Base-by-base conservation (phyloP, 1,139 yeast genomes). In the Geotrichum armillariae region DNA sequence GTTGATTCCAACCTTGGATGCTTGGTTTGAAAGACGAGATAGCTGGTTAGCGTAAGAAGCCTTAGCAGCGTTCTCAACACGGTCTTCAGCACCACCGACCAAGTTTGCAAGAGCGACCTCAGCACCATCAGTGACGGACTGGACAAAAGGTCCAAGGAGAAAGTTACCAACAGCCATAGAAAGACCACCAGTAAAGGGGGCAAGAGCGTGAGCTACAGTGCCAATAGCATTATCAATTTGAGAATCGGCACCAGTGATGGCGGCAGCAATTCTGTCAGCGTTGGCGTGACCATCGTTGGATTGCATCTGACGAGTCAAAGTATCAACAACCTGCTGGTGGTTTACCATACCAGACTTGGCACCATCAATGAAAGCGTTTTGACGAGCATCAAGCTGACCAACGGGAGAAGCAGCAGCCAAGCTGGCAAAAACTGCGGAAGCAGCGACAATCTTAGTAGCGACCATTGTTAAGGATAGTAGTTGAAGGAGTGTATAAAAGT, bases 121-220 rank as follows among this genome's bases (percentile, higher is more conserved):
- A 27, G 61, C 62, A 41, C 64, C 64, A 53, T 60, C 57, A 50
- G 64, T 60, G 25, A 60, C 52, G 16, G 62, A 53, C 54, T 61
- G 64, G 21, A 55, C 58, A 36, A 60, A 52, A 38, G 64, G 64
- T 12, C 64, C 64, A 7, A 59, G 54, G 9, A 60, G 46, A 31
- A 53, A 51, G 41, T 56, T 52, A 18, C 60, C 64, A 32, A 65
- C 54, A 4, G 57, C 61, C 42, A 51, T 56, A 20, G 60, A 52
- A 7, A 61, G 56, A 16, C 57, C 58, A 5, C 56, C 56, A 17
- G 61, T 56, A 16, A 59, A 23, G 23, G 65, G 64, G 16, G 60
- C 54, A 18, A 61, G 52, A 18, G 60, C 62, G 16, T 31, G 36
- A 40, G 41, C 41, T 8, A 32, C 50, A n/a, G 45, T 40, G 18